phyloP scores from a whole-genome alignment of 2,329 filamentous ascomycete genomes.

The Didymella pinodella region DNA sequence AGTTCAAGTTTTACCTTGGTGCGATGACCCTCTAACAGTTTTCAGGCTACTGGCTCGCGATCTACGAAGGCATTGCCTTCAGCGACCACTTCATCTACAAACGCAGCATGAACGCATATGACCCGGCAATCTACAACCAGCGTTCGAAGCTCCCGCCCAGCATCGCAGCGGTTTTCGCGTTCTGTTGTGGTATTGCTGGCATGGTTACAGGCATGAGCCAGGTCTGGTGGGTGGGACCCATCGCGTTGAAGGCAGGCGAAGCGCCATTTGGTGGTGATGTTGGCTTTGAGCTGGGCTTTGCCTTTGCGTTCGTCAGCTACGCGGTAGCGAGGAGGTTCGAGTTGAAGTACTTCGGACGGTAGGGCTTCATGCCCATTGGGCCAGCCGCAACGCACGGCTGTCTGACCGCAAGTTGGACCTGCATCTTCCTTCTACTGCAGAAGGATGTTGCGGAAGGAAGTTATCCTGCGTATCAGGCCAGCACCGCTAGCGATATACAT shows the following conservation, averaged over 20 bases:
- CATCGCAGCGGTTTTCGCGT: slow-evolving; percentile 69
- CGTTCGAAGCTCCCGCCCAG: slow-evolving; percentile 67
- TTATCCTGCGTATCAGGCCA: background rate
- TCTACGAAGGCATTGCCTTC: slow-evolving; percentile 72
- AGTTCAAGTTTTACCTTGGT: background rate
- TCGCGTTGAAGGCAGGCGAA: slow-evolving; percentile 67
- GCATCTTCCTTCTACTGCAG: background rate
- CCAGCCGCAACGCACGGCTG: background rate
- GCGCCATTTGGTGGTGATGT: slow-evolving; percentile 11
- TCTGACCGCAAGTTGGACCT: background rate
- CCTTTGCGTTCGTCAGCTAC: slow-evolving; percentile 10
- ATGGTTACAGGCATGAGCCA: slow-evolving; percentile 76
- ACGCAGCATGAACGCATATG: slow-evolving; percentile 67
- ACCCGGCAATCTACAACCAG: slow-evolving; percentile 65
- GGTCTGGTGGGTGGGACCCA: slow-evolving; percentile 70
- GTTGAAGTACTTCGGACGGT: slow-evolving; percentile 7
- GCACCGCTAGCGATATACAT: background rate
- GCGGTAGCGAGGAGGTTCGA: slow-evolving; percentile 6
- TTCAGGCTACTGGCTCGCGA: slow-evolving; percentile 74
- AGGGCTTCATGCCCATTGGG: background rate
- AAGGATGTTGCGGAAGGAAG: background rate
- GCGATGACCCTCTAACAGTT: slow-evolving; percentile 21
- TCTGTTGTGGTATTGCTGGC: slow-evolving; percentile 69
- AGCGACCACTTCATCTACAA: slow-evolving; percentile 74
- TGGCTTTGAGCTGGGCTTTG: slow-evolving; percentile 12